Base-by-base conservation (phyloP, 116 monocot species). In the Papilionanthe hybrid region DNA sequence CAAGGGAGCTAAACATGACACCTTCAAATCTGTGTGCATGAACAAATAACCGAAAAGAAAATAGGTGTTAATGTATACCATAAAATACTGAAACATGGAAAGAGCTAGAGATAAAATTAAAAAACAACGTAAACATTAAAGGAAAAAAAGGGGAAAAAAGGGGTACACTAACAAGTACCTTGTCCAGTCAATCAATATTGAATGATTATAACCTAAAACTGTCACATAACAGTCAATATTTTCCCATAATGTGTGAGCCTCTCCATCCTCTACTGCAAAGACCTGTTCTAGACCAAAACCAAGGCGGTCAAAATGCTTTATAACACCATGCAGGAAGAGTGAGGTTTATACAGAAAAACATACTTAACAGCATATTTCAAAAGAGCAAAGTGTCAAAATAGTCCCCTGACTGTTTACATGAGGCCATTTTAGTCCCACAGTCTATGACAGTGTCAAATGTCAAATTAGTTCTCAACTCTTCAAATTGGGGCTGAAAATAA, bases 1-100 rank as follows among this genome's bases (percentile, higher is more conserved):
- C 97, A 67, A 94, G 89, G 79, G 97, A 97, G 48, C 84, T 92
- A 65, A 91, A 60, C 42, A 97, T 82, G 42, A 97, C 77, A 72
- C 91, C 97, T 80, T 97, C 88, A 82, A 87, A 97, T 37, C 97
- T 97, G 88, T 48, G 19, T 81, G 58, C 28, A 67, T 29, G 30
- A 67, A 27, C 27, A 29, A 67, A 28, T 30, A 28, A 29, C 72
- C 72, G 42, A 72, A 76, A 49, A 76, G 47, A 76, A 44, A 76
- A 50, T 27, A 28, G 15, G 22, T 0, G 50, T 5, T 15, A 76
- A 9, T 12, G 75, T 9, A 32, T 55, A 2, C 23, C 41, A 22
- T 73, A 50, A 29, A 60, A 78, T 57, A 71, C 23, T 30, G 22
- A 55, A 53, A 76, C 9, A 53, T 22, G 5, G 76, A 76, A 55